Evolutionary conservation across 805 yeast species (phyloP), one percentile per base, ranked within the genome.

Genomic region (Candida odintsovae): DNA sequence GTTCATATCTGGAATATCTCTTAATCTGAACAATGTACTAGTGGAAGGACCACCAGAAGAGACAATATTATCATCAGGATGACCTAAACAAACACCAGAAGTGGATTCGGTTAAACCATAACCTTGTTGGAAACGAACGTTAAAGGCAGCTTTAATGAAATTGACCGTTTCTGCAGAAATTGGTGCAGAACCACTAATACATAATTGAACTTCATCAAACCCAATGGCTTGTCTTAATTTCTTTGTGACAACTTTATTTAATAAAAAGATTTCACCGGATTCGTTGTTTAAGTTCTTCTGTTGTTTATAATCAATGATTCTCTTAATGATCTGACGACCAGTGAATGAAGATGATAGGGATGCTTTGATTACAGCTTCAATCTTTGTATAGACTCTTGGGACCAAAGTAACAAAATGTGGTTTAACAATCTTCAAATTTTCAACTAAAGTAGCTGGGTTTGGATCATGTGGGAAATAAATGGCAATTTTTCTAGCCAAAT

Each of bases 171-270:
- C 78, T 9, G 73, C 68, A 35, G 80, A 68, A 49, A 82, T 70
- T 18, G 87, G 86, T 3, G 87, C 87, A 39, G 82, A 76, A 2
- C 88, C 84, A 31, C 67, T 59, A 23, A 61, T 52, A 40, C 64
- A 53, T 33, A 55, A 48, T 16, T 56, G 43, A 13, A 64, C 48
- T 29, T 69, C 61, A 28, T 68, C 71, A 55, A 73, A 65, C 0
- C 78, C 78, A 12, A 72, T 53, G 9, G 53, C 50, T 3, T 46
- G 54, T 56, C 62, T 54, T 41, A 56, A 31, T 25, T 43, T 41
- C 29, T 50, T 56, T 25, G 64, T 49, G 54, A 73, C 51, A 8
- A 70, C 40, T 22, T 52, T 42, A 50, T 73, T 76, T 57, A 65
- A 61, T 10, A 68, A 23, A 10, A 55, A 51, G 10, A 38, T 16